Conservation (phyloP, 2,329 filamentous ascomycete species). For the Diaporthe nobilis region DNA sequence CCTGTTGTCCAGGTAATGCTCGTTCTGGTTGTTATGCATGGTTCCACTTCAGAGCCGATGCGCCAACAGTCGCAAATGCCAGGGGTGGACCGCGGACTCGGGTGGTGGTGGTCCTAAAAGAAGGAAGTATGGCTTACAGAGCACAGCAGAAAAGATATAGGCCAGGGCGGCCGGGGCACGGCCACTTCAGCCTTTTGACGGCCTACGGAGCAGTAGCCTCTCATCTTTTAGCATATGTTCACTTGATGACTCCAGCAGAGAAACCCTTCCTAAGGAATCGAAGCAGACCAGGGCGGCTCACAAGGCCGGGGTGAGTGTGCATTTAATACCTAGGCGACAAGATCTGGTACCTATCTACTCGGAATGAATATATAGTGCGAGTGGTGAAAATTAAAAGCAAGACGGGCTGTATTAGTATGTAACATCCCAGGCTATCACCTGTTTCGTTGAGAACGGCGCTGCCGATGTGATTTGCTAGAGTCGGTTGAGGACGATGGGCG, state of each 20-base stretch:
- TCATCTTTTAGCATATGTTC: neutral
- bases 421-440: neutral
- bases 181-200: neutral
- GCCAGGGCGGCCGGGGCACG: constrained; percentile 1
- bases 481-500: neutral
- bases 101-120: neutral
- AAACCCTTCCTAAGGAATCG: neutral
- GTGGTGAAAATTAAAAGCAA: neutral
- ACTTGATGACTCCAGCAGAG: neutral
- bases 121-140: constrained; percentile 11
- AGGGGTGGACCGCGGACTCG: neutral
- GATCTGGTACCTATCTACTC: neutral
- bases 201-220: neutral
- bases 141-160: constrained; percentile 12
- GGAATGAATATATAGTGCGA: neutral
- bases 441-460: neutral
- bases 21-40: constrained; percentile 5
- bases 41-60: neutral
- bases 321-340: neutral
- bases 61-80: neutral
- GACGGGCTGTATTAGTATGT: neutral
- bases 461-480: too few relatives aligned
- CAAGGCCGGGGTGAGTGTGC: neutral
- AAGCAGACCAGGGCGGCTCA: neutral
- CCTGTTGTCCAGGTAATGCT: constrained; percentile 5